Percentiles rank a stretch among this genome's conserved stretches.
These are phyloP conservation scores for Helotiales sp. DNA, from an alignment of 2,329 filamentous ascomycete species.

Conservation along the genomic window DNA sequence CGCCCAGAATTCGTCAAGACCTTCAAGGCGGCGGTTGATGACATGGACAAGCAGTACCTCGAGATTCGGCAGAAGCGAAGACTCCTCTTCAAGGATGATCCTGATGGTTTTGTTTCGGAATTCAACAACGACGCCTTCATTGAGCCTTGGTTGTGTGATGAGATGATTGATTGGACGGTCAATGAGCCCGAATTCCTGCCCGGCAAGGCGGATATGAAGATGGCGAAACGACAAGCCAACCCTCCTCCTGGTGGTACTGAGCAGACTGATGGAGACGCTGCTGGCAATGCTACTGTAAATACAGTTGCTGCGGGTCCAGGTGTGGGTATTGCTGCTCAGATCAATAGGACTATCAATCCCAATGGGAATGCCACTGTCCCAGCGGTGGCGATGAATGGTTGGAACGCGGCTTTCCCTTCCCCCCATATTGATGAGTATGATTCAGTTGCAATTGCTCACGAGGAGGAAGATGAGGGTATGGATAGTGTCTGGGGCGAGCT, in stretches of 20 bases:
- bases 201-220: background rate
- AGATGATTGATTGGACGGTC: background rate
- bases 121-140: background rate
- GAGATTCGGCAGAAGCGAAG: background rate
- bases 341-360: too few relatives aligned
- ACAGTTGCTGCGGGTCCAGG: background rate
- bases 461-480: background rate
- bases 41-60: slow-evolving; percentile 5
- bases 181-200: background rate
- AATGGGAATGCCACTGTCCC: too few relatives aligned
- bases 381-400: too few relatives aligned
- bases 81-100: slow-evolving; percentile 4
- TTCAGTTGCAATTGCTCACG: background rate
- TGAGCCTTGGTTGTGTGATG: background rate
- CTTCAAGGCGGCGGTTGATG: background rate
- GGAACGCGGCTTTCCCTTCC: too few relatives aligned
- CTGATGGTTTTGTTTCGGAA: background rate
- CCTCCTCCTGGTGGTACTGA: background rate
- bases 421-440: too few relatives aligned
- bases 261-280: background rate
- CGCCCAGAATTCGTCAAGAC: background rate
- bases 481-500: background rate
- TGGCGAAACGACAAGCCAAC: too few relatives aligned
- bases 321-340: background rate
- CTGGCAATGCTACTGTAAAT: background rate